phyloP scores from a whole-genome alignment of 1,139 yeast genomes.

The Citeromyces hawaiiensis region DNA sequence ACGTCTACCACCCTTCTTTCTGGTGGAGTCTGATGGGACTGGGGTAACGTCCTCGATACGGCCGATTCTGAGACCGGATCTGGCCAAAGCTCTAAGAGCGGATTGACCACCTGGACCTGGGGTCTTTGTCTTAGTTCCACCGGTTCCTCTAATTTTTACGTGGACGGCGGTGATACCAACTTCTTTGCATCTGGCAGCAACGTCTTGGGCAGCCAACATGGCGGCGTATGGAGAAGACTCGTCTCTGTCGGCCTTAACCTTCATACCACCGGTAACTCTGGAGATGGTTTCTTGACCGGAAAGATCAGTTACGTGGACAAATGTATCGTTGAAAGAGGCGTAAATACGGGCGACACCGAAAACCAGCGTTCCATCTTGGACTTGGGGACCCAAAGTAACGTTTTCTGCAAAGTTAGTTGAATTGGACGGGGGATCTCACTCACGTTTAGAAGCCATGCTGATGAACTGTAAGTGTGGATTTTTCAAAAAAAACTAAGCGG shows the following conservation, averaged over 20 bases:
- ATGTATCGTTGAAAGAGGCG: slow-evolving; percentile 99
- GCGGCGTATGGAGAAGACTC: slow-evolving; percentile 99
- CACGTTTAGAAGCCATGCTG: slow-evolving; percentile 2
- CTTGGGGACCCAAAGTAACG: slow-evolving; percentile 72
- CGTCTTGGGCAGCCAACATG: slow-evolving; percentile 99
- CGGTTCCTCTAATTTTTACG: slow-evolving; percentile 99
- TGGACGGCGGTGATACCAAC: slow-evolving; percentile 99
- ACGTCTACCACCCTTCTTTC: slow-evolving; percentile 99
- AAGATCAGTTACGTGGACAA: slow-evolving; percentile 98
- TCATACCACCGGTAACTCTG: slow-evolving; percentile 99
- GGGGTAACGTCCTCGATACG: slow-evolving; percentile 99
- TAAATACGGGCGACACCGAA: slow-evolving; percentile 99
- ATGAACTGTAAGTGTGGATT: background rate
- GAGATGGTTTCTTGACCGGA: slow-evolving; percentile 99
- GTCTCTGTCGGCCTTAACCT: slow-evolving; percentile 99
- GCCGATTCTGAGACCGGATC: slow-evolving; percentile 99
- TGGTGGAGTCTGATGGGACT: slow-evolving; percentile 99
- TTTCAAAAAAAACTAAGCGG: background rate
- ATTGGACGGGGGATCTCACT: background rate
- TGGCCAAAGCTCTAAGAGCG: slow-evolving; percentile 99
- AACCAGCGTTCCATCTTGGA: slow-evolving; percentile 95
- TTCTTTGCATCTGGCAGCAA: slow-evolving; percentile 97
- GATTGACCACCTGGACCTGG: slow-evolving; percentile 99
- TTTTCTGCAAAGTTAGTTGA: slow-evolving; percentile 26
- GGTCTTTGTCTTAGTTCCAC: slow-evolving; percentile 99